Evolutionary conservation across 2,329 filamentous ascomycete genomes (phyloP), one percentile per base, ranked within the genome.

Genomic region (Aspergillus sp.): DNA sequence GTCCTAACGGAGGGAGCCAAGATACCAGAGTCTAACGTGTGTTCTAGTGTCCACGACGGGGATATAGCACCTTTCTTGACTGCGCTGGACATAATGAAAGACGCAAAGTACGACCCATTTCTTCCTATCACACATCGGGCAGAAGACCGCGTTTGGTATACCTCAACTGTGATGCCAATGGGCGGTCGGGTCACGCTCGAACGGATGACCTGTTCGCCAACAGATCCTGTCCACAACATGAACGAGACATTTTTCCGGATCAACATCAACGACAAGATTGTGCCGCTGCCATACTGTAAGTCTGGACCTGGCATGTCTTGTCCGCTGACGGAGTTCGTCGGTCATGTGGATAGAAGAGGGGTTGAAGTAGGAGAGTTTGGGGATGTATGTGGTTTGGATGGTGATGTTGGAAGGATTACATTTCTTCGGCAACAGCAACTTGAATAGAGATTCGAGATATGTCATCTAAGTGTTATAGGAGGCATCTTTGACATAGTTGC

Each of bases 191-290:
- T 85, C 45, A 79, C 84, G 45, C 76, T 87, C 58, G 85, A 87
- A 66, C 74, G 84, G 10, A 71, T 87, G 23, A 72, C 72, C 8
- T 87, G 83, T 64, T 61, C 67, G 5, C 53, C 64, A 10, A 54
- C 65, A 8, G 21, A 19, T 17, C 49, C 58, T 23, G 55, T 69
- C 32, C 54, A 59, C 10, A 62, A 57, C 15, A 19, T 6, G 9
- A 55, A 63, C 4, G 62, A 72, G 1, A 52, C 62, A 4, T 85
- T 78, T 62, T 74, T 87, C 21, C 79, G 84, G 17, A 68, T 87
- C 60, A 84, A 83, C 49, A 79, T 87, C 67, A 87, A 87, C 65
- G 85, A 87, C 65, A 82, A 80, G 8, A 80, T 85, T 28, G 79
- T 84, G 1, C 76, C 79, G 2, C 66, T 86, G 3, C 77, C 80